A percentile compares a stretch with the other conserved stretches of the same genome.
phyloP scores from a whole-genome alignment of 352 stramenopile genomes.

The Pythium aristosporum region DNA sequence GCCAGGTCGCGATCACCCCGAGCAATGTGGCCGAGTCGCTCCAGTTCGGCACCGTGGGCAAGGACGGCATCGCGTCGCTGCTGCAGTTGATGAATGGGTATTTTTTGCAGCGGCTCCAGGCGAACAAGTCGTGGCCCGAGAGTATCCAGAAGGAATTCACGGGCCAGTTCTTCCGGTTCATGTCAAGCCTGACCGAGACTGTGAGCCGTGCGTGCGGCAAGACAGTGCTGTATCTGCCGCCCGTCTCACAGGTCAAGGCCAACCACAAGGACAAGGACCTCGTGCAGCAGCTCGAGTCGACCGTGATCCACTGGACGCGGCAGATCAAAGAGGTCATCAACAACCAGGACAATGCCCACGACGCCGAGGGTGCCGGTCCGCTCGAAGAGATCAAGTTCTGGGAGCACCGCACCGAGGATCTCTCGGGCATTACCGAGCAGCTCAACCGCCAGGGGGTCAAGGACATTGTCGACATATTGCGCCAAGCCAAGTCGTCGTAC shows the following conservation, averaged over 20 bases:
- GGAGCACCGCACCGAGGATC: conserved; percentile 89
- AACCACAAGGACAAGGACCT: conserved; percentile 94
- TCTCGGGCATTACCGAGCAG: conserved; percentile 93
- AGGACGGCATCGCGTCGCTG: conserved; percentile 76
- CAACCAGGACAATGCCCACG: conserved; percentile 92
- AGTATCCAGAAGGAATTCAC: conserved; percentile 94
- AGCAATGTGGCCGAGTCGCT: conserved; percentile 53
- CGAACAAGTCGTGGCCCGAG: conserved; percentile 89
- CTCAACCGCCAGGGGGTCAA: conserved; percentile 90
- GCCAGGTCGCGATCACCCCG: conserved; percentile 60
- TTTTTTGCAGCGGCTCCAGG: conserved; percentile 78
- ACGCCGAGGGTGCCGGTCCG: conserved; percentile 88
- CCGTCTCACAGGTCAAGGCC: conserved; percentile 77
- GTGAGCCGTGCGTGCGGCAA: conserved; percentile 90
- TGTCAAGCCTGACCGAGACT: conserved; percentile 94
- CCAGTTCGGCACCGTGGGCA: conserved; percentile 78
- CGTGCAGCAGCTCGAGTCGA: conserved; percentile 95
- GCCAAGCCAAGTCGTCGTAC: conserved; percentile 91
- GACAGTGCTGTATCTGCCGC: conserved; percentile 92
- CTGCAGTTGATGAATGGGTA: conserved; percentile 86
- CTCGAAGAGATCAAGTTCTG: conserved; percentile 97
- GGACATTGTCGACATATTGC: conserved; percentile 87
- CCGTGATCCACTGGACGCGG: conserved; percentile 95
- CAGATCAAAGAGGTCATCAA: conserved; percentile 98
- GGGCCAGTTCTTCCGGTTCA: conserved; percentile 94